Evolutionary conservation across 306 rosid species (phyloP), one percentile per base, ranked within the genome.

Genomic region (Psophocarpus tetragonolobus): DNA sequence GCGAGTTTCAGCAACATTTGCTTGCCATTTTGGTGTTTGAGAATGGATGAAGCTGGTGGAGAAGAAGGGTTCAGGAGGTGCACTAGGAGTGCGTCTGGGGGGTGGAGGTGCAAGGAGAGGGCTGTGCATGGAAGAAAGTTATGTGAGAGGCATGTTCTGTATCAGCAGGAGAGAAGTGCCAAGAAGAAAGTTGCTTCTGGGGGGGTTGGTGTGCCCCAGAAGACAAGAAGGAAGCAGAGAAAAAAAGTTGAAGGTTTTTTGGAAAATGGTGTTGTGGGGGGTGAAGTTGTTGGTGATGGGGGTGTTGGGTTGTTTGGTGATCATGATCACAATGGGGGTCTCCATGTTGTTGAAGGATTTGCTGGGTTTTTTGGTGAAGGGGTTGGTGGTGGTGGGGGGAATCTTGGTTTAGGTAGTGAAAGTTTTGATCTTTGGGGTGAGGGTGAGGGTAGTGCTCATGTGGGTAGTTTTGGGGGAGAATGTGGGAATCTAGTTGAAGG

Each of bases 51-150:
- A 38, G 29, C 53, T 4, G 68, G 81, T 36, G 72, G n/a, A 2
- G 71, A 62, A 15, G 50, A 45, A 0, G 61, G 29, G 56, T 66
- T 72, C 68, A 47, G 8, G 32, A 76, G 68, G 75, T 81, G 88
- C 33, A 42, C 2, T 6, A 77, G 81, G 67, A 77, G 5, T 0
- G 77, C 75, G 23, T 47, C 83, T 1, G 1, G 15, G 1, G 79
- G 71, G 21, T 81, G 85, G 85, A 50, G 83, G 81, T 85, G 88
- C 41, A 77, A 73, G 9, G 85, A 73, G 74, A 61, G 17, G 58
- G 88, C 83, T 35, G 3, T 72, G 38, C 15, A 4, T 18, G 85
- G 81, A 73, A 83, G 15, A 51, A 10, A 20, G 3, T 5, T 30
- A 0, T 82, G 82, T 39, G 68, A 79, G 64, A 79, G 42, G 27